Evolutionary conservation across 805 yeast species (phyloP), one percentile per base, ranked within the genome.

Genomic region (Schwanniomyces sp.): DNA sequence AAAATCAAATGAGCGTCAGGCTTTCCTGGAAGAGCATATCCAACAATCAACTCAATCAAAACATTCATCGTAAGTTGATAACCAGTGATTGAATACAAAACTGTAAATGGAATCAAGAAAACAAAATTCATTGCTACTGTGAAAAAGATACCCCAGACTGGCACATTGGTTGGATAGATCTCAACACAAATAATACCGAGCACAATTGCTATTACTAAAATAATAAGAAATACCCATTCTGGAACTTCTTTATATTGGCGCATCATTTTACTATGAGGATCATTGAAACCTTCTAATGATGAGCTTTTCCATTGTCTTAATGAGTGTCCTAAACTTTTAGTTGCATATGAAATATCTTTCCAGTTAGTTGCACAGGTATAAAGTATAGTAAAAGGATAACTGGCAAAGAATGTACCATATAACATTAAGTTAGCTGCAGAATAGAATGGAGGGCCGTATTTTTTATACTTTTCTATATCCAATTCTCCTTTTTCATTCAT

Each of bases 1-100:
- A 82, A 74, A 54, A 80, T 74, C 75, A 56, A 61, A 55, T 66
- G 55, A 12, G 73, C 72, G 44, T 58, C 49, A 30, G 67, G 66
- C 46, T 68, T 69, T 42, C 73, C 73, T 21, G 72, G 73, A 37
- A 67, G 44, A 2, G 72, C 72, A 50, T 66, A 66, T 26, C 74
- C 74, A 40, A 67, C 53, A 49, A 69, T 63, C 50, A 69, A 62
- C 51, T 67, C 70, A 11, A 67, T 67, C 56, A 69, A 61, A 5
- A 68, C 72, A 43, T 68, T 69, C 45, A 68, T 64, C 17, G 67
- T 68, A 43, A 68, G 62, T 25, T 52, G 49, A 55, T 52, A 65
- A 12, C 71, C 72, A 5, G 73, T 67, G 18, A 61, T 57, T 21
- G 70, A 52, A 46, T 52, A 58, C 32, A 68, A 51, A 5, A 61